Percentiles rank a stretch among this genome's conserved stretches.
Conservation (phyloP, 2,329 filamentous ascomycete genomes). For the Coniochaeta pulveracea region DNA sequence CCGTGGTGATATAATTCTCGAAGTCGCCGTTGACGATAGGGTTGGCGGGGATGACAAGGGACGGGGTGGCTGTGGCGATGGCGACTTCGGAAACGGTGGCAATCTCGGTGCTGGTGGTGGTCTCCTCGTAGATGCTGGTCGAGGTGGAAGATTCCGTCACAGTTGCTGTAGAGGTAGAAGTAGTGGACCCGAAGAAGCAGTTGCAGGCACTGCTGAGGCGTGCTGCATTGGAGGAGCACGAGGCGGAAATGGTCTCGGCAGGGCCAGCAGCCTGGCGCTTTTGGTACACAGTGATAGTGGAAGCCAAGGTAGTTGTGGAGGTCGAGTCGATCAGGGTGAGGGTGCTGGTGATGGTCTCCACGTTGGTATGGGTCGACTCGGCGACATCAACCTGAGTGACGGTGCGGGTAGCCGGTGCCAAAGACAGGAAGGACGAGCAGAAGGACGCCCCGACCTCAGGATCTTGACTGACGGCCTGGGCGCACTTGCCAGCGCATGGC, state of each 20-base stretch:
- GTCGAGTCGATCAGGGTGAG: slow-evolving; percentile 6
- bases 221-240: slow-evolving; percentile 5
- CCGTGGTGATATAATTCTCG: slow-evolving; percentile 8
- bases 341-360: slow-evolving; percentile 8
- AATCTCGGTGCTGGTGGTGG: no score
- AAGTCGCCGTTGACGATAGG: slow-evolving; percentile 8
- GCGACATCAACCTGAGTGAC: slow-evolving; percentile 8
- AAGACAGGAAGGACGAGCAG: slow-evolving; percentile 10
- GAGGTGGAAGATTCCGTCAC: no score
- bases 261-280: slow-evolving; percentile 6
- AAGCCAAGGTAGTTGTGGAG: slow-evolving; percentile 1
- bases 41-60: slow-evolving; percentile 9
- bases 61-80: slow-evolving; percentile 11
- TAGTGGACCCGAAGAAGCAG: no score
- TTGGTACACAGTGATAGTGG: slow-evolving; percentile 41
- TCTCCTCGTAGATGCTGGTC: no score
- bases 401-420: slow-evolving; percentile 7
- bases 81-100: slow-evolving; percentile 12
- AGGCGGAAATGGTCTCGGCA: slow-evolving; percentile 6
- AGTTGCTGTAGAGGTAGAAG: no score
- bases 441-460: slow-evolving; percentile 9
- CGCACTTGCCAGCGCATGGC: no score
- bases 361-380: slow-evolving; percentile 4
- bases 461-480: slow-evolving; percentile 7
- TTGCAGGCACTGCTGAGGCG: slow-evolving; percentile 12